Base-by-base conservation (phyloP, 176 grass and related monocot genomes). In the Elymus sibiricus region DNA sequence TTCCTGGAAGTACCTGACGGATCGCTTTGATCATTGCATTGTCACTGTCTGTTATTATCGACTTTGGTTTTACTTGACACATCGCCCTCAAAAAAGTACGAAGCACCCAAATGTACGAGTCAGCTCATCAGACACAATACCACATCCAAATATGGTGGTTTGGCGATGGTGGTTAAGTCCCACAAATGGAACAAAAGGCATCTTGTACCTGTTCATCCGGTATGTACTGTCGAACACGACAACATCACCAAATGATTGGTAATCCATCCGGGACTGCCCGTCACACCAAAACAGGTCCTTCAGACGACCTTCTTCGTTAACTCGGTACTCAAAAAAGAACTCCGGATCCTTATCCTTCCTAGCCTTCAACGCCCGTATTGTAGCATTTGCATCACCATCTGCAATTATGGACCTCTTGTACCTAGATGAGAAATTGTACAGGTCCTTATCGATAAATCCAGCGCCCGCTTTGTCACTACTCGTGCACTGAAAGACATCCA, bases 111-210 rank as follows among this genome's bases (percentile, higher is more conserved):
- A 46, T 46, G 43, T 46, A 46, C 43, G 43, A 46, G 43, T 14
- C 43, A 46, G 3, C 43, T 82, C 29, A 11, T 70, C 29, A 3
- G 21, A 49, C 0, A 70, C 46, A 53, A 58, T 71, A 59, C 67
- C n/a, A 83, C 34, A 83, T 62, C 11, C 61, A 29, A 66, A 66
- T 22, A 47, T 13, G 2, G 25, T 32, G 28, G 78, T 81, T 7
- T 67, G 64, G 4, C 21, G 43, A 47, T 68, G 79, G 29, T 81
- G 79, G 27, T 68, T 81, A 0, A 81, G 43, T 68, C 64, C 21
- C 15, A 69, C 79, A 25, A 69, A 81, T 11, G 64, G 28, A 35
- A 81, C 40, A 81, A 81, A 68, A 44, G 78, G 61, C 61, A 80
- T 66, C 11, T 66, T 80, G 27, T 66, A 80, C 40, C 15, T 79